These are phyloP conservation scores for Picea sitchensis DNA, from an alignment of 75 land plant species.

Conservation along the genomic window DNA sequence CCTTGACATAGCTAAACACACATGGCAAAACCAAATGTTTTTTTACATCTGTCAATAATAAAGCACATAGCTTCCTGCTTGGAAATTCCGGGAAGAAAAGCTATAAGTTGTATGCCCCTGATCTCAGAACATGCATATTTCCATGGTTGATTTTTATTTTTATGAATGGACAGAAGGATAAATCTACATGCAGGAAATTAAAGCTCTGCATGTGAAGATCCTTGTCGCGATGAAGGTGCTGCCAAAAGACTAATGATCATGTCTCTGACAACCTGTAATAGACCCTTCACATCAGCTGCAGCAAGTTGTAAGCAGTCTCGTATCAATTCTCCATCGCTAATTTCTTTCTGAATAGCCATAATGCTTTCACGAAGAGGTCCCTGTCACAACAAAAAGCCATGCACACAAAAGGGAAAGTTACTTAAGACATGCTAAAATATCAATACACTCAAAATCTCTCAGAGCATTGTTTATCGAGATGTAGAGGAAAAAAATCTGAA, in stretches of 20 bases:
- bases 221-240: neutral
- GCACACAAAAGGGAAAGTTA: neutral
- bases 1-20: no score
- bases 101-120: neutral
- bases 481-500: neutral
- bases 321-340: slow-evolving; percentile 55
- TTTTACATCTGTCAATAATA: no score
- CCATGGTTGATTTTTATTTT: neutral
- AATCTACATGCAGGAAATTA: neutral
- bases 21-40: no score
- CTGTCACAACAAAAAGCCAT: slow-evolving; percentile 19
- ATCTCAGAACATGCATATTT: neutral
- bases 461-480: neutral
- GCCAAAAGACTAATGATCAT: slow-evolving; percentile 12
- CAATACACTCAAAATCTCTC: neutral
- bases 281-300: slow-evolving; percentile 46
- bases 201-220: slow-evolving; percentile 5
- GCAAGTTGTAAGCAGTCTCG: slow-evolving; percentile 54
- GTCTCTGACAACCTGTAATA: slow-evolving; percentile 45
- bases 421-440: neutral
- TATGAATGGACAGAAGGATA: neutral
- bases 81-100: no score
- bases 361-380: slow-evolving; percentile 55
- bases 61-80: no score
- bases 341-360: slow-evolving; percentile 45